A percentile compares a stretch with the other conserved stretches of the same genome.
These are phyloP conservation scores for Mycena haematopus DNA, from an alignment of 768 basidiomycete species.

Conservation along the genomic window DNA sequence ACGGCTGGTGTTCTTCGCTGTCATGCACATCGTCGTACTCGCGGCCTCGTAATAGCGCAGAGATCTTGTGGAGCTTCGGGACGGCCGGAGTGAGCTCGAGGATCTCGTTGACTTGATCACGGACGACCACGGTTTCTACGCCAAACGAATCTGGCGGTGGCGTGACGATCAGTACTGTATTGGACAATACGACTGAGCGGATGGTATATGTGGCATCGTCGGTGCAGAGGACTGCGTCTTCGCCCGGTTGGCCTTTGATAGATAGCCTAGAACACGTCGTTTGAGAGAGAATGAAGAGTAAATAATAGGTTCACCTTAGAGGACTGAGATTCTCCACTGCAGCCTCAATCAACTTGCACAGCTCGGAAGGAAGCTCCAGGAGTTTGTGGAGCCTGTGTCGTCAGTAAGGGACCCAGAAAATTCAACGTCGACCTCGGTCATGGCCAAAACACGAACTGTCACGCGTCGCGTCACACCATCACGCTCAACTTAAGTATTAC, in stretches of 20 bases:
- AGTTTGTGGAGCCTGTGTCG: slow-evolving; percentile 65
- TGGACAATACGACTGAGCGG: slow-evolving; percentile 88
- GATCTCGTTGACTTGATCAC: slow-evolving; percentile 83
- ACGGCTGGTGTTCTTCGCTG: slow-evolving; percentile 35
- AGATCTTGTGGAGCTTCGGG: slow-evolving; percentile 76
- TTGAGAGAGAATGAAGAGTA: slow-evolving; percentile 5
- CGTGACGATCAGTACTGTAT: slow-evolving; percentile 80
- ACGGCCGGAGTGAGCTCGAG: slow-evolving; percentile 82
- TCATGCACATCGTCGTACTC: slow-evolving; percentile 77
- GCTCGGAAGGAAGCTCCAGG: slow-evolving; percentile 75
- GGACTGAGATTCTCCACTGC: slow-evolving; percentile 42
- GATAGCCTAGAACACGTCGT: slow-evolving; percentile 54
- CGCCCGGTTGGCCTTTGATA: slow-evolving; percentile 81
- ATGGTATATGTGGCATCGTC: slow-evolving; percentile 78
- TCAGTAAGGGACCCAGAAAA: slow-evolving; percentile 57
- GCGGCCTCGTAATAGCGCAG: slow-evolving; percentile 61
- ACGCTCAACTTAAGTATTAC: too few relatives aligned
- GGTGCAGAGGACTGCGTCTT: slow-evolving; percentile 93
- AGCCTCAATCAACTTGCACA: slow-evolving; percentile 67
- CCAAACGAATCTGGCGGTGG: slow-evolving; percentile 42
- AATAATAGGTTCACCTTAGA: slow-evolving; percentile 36
- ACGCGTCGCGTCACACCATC: slow-evolving; percentile 4
- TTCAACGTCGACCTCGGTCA: slow-evolving; percentile 55
- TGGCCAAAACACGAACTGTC: slow-evolving; percentile 28
- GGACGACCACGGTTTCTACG: slow-evolving; percentile 64